A percentile compares a stretch with the other conserved stretches of the same genome.
Evolutionary conservation across 805 yeast species (phyloP).

Genomic region (Debaryomyces prosopidis): DNA sequence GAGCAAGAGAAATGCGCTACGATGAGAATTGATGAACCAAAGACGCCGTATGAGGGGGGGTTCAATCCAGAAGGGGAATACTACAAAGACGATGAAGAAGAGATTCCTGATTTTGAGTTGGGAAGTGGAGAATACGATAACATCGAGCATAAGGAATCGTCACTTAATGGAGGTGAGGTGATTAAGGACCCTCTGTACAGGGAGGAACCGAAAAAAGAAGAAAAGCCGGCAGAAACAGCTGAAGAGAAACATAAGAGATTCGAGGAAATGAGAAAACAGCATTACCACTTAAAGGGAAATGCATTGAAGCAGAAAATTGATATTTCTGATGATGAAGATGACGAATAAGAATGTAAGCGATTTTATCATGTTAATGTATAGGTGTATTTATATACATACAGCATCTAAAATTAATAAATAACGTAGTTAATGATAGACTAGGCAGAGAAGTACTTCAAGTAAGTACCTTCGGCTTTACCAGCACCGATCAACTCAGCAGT

Average conservation of each 20-base stretch:
- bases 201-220: slow-evolving; percentile 31
- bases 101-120: slow-evolving; percentile 51
- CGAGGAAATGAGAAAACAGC: slow-evolving; percentile 77
- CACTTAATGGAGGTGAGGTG: slow-evolving; percentile 45
- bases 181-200: slow-evolving; percentile 20
- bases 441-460: slow-evolving; percentile 51
- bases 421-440: slow-evolving; percentile 1
- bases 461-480: slow-evolving; percentile 54
- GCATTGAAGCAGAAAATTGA: slow-evolving; percentile 40
- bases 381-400: background rate
- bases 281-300: slow-evolving; percentile 63
- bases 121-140: slow-evolving; percentile 55
- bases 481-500: slow-evolving; percentile 54
- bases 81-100: slow-evolving; percentile 69
- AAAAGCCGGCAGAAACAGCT: slow-evolving; percentile 44
- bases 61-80: slow-evolving; percentile 80
- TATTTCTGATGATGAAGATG: slow-evolving; percentile 27
- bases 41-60: slow-evolving; percentile 93
- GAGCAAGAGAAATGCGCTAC: slow-evolving; percentile 74
- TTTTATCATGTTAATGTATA: slow-evolving; percentile 1
- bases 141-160: slow-evolving; percentile 24
- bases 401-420: background rate
- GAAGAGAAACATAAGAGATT: slow-evolving; percentile 67
- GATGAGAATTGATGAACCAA: slow-evolving; percentile 90
- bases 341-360: slow-evolving; percentile 5